These are phyloP conservation scores for Leucosporidium yakuticum DNA, from an alignment of 768 basidiomycete genomes.

Conservation along the genomic window DNA sequence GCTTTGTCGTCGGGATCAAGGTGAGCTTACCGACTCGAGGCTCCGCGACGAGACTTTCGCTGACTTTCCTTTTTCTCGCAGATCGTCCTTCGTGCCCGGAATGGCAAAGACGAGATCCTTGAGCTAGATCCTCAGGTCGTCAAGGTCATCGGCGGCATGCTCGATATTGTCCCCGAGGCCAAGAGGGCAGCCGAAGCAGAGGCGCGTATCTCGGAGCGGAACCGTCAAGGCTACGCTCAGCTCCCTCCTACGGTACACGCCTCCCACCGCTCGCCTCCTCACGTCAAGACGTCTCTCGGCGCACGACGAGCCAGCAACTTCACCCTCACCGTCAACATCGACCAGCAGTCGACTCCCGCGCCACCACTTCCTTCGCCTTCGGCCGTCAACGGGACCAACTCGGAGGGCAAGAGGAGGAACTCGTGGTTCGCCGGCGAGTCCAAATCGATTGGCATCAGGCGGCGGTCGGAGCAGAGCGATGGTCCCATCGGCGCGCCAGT, in stretches of 20 bases:
- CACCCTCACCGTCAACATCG: neutral
- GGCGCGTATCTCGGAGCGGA: neutral
- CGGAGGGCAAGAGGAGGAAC: neutral
- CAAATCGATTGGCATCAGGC: too few species aligned
- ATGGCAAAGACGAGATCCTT: conserved; percentile 6
- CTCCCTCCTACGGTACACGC: neutral
- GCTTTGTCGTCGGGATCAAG: conserved; percentile 67
- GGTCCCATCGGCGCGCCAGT: too few species aligned
- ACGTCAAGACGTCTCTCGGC: neutral
- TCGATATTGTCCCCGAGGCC: neutral
- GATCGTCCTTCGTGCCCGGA: conserved; percentile 1
- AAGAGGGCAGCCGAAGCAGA: conserved; percentile 1
- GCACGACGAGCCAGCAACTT: neutral
- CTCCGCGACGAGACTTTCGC: neutral
- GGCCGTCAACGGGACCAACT: neutral
- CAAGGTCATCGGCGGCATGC: neutral
- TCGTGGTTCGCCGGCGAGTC: too few species aligned
- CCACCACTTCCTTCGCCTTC: neutral
- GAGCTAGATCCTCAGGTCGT: neutral
- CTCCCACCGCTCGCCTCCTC: neutral
- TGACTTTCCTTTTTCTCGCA: neutral
- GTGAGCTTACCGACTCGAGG: conserved; percentile 43
- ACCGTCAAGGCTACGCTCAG: neutral
- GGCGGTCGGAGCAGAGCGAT: too few species aligned
- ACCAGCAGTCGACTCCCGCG: neutral